These are phyloP conservation scores for Wickerhamomyces xylosicus DNA, from an alignment of 805 yeast genomes.

Conservation along the genomic window DNA sequence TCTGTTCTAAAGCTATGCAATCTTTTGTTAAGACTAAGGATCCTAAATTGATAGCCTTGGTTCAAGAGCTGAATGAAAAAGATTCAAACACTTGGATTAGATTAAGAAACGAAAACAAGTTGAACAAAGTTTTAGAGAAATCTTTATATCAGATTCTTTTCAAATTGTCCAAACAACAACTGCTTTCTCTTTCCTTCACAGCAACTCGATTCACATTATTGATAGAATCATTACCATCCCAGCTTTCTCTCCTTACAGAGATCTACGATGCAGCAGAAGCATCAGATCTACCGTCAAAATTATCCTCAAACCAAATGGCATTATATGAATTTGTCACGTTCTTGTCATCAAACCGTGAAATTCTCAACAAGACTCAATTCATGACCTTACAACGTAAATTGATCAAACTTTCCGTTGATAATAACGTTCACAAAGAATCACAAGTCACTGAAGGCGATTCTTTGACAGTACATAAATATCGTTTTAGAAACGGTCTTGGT, in stretches of 20 bases:
- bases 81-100: neutral
- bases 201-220: neutral
- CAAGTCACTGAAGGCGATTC: neutral
- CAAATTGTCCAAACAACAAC: neutral
- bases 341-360: neutral
- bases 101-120: neutral
- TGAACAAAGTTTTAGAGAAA: conserved; percentile 1
- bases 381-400: neutral
- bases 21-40: neutral
- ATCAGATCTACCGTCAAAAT: neutral
- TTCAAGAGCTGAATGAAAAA: neutral
- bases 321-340: no score
- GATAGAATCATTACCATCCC: conserved; percentile 1
- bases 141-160: conserved; percentile 1
- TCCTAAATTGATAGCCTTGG: neutral
- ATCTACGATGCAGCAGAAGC: neutral
- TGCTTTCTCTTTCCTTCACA: neutral
- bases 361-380: neutral
- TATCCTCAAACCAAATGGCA: neutral
- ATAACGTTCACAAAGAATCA: neutral
- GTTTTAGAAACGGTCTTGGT: neutral
- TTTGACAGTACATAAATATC: neutral
- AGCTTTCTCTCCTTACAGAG: neutral
- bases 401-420: neutral
- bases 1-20: neutral